Evolutionary conservation across 139 green algal species (phyloP).

Genomic region (Limnomonas spitsbergensis): DNA sequence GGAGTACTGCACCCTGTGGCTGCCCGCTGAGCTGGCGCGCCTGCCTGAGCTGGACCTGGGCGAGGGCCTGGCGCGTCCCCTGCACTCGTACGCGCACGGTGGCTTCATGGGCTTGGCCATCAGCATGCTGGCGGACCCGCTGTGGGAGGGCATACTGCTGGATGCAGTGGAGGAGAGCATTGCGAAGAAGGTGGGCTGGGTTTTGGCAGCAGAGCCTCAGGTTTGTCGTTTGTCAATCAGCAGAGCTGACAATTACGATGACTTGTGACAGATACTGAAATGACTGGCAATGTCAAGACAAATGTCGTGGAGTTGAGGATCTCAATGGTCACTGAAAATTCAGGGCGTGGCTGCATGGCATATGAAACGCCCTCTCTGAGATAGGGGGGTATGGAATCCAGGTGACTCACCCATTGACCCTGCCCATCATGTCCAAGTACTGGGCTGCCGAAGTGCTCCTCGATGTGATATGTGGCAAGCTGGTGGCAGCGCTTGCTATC

Average conservation of each 20-base stretch:
- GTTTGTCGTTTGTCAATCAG: neutral
- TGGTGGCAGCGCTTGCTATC: no score
- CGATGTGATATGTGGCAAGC: no score
- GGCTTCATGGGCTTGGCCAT: slow-evolving; percentile 44
- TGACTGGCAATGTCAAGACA: no score
- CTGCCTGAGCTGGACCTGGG: neutral
- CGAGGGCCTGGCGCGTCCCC: neutral
- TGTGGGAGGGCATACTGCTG: slow-evolving; percentile 28
- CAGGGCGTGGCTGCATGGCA: no score
- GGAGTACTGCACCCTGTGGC: neutral
- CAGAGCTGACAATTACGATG: neutral
- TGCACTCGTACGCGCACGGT: slow-evolving; percentile 47
- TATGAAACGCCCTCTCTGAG: no score
- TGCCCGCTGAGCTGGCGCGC: neutral
- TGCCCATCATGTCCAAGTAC: no score
- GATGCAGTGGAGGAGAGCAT: slow-evolving; percentile 11
- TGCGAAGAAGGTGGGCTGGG: neutral
- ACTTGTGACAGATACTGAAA: no score
- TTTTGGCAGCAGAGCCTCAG: neutral
- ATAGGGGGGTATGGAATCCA: no score
- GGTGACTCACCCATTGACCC: no score
- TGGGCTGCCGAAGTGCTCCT: no score
- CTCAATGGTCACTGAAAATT: no score
- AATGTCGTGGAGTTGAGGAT: no score
- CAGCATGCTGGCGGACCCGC: slow-evolving; percentile 27